phyloP scores from a whole-genome alignment of 2,329 filamentous ascomycete species.

The Atkinsonella hypoxylon region DNA sequence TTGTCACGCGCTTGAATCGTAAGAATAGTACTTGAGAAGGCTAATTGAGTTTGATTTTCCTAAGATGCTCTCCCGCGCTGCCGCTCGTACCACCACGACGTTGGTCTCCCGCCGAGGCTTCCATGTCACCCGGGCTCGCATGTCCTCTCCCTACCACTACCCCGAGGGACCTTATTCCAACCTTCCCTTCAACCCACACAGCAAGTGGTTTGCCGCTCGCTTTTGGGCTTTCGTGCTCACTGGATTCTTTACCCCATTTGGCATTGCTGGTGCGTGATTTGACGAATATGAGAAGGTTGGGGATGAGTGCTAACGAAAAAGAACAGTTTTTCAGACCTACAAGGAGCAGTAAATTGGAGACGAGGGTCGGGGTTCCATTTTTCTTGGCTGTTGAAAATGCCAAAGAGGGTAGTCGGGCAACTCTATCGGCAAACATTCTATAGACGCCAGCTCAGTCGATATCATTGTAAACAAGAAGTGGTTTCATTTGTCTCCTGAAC shows the following conservation, averaged over 20 bases:
- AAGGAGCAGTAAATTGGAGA: slow-evolving; percentile 23
- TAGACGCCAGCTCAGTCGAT: slow-evolving; percentile 20
- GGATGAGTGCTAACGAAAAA: slow-evolving; percentile 3
- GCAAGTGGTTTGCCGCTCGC: slow-evolving; percentile 67
- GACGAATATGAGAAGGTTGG: background rate
- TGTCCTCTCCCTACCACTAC: slow-evolving; percentile 94
- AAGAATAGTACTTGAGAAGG: background rate
- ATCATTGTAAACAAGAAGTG: slow-evolving; percentile 12
- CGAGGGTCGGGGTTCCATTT: slow-evolving; percentile 6
- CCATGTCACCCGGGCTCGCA: slow-evolving; percentile 75
- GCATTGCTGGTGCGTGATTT: slow-evolving; percentile 44
- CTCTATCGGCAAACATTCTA: slow-evolving; percentile 17
- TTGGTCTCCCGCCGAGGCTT: slow-evolving; percentile 83
- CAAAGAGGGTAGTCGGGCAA: slow-evolving; percentile 13
- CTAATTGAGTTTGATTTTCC: slow-evolving; percentile 27
- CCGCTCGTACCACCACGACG: slow-evolving; percentile 50
- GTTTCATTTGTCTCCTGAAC: slow-evolving; percentile 12
- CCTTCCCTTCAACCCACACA: slow-evolving; percentile 93
- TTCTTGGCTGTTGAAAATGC: slow-evolving; percentile 10
- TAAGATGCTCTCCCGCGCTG: slow-evolving; percentile 76
- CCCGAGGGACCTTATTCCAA: slow-evolving; percentile 90
- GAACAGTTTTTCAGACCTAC: slow-evolving; percentile 36
- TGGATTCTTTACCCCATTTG: slow-evolving; percentile 51
- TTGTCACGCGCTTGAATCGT: slow-evolving; percentile 8
- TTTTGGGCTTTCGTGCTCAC: slow-evolving; percentile 62